phyloP scores from a whole-genome alignment of 495 filamentous ascomycete genomes.

The Wilcoxina mikolae region DNA sequence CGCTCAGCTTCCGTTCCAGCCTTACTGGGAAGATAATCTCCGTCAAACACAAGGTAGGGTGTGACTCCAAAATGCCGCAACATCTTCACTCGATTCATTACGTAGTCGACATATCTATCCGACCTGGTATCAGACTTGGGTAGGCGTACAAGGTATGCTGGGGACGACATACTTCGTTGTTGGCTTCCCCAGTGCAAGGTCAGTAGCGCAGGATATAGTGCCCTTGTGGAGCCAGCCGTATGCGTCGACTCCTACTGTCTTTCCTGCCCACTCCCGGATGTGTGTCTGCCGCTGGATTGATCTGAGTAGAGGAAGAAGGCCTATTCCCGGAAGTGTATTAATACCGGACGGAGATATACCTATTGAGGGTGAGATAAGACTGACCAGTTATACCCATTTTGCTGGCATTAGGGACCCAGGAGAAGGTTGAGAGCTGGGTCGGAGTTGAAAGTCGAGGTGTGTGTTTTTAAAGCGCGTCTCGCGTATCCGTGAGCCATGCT shows the following conservation, averaged over 20 bases:
- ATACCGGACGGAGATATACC: no score
- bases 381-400: constrained; percentile 28
- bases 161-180: constrained; percentile 57
- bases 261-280: constrained; percentile 72
- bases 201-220: constrained; percentile 76
- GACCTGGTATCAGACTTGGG: constrained; percentile 15
- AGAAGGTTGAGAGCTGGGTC: no score
- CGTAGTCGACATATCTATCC: constrained; percentile 74
- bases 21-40: constrained; percentile 89
- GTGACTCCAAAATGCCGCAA: constrained; percentile 79
- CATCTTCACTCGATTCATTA: constrained; percentile 83
- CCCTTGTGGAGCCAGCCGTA: constrained; percentile 98
- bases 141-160: not conserved
- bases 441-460: no score
- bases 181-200: constrained; percentile 74
- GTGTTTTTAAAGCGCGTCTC: no score
- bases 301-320: constrained; percentile 80
- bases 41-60: constrained; percentile 91
- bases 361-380: no score
- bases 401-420: no score
- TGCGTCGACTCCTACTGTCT: constrained; percentile 83
- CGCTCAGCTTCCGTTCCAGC: constrained; percentile 57
- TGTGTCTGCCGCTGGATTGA: constrained; percentile 84
- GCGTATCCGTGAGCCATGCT: no score
- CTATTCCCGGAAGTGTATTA: constrained; percentile 32